phyloP scores from a whole-genome alignment of 2,329 filamentous ascomycete species.

The Stachybotrys elegans region DNA sequence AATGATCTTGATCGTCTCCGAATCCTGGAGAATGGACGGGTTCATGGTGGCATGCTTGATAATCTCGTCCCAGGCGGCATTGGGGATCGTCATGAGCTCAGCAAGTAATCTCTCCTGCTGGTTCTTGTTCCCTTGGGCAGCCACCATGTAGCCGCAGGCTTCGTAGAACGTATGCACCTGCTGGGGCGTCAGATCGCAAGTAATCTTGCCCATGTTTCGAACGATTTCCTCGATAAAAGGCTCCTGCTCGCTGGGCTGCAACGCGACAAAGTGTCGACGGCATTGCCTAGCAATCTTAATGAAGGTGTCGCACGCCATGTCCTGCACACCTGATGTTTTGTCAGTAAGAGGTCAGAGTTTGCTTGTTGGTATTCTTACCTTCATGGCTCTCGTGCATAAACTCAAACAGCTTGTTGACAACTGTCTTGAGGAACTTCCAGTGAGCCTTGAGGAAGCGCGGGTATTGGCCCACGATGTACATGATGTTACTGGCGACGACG shows the following conservation, averaged over 20 bases:
- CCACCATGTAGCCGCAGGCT: slow-evolving; percentile 98
- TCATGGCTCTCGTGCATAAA: slow-evolving; percentile 99
- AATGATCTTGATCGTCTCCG: slow-evolving; percentile 95
- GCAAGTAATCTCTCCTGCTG: slow-evolving; percentile 87
- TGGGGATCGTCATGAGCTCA: slow-evolving; percentile 91
- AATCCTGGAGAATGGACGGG: slow-evolving; percentile 81
- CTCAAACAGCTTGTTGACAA: slow-evolving; percentile 98
- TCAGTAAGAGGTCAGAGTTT: slow-evolving; percentile 17
- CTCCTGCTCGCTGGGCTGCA: slow-evolving; percentile 90
- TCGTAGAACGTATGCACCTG: slow-evolving; percentile 99
- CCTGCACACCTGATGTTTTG: slow-evolving; percentile 69
- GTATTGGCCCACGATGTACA: slow-evolving; percentile 99
- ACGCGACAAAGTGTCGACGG: slow-evolving; percentile 91
- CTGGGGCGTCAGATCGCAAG: slow-evolving; percentile 88
- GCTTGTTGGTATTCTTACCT: slow-evolving; percentile 47
- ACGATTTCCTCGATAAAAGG: slow-evolving; percentile 99
- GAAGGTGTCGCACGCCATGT: slow-evolving; percentile 99
- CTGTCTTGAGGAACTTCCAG: slow-evolving; percentile 99
- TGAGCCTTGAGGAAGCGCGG: slow-evolving; percentile 97
- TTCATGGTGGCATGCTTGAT: slow-evolving; percentile 83
- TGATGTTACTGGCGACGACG: slow-evolving; percentile 97
- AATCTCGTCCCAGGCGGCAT: slow-evolving; percentile 91
- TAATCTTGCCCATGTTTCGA: slow-evolving; percentile 91
- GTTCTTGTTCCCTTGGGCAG: slow-evolving; percentile 90
- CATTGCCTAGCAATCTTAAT: slow-evolving; percentile 99